Evolutionary conservation across 108 stramenopile species (phyloP).

Genomic region (Skeletonema potamos): DNA sequence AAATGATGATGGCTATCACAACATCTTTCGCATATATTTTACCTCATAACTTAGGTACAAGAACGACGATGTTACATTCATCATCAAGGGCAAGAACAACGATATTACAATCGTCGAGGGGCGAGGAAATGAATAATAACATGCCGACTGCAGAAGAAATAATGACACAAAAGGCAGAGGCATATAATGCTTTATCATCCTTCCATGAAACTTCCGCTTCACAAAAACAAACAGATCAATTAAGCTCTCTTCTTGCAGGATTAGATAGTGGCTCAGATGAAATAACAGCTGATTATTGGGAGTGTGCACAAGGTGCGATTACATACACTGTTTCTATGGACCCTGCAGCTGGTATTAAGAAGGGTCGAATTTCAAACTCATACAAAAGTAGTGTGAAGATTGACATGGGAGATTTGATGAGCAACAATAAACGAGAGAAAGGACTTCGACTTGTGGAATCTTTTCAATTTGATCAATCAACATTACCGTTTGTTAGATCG

Average conservation of each 20-base stretch:
- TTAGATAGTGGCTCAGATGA: not conserved
- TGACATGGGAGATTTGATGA: constrained; percentile 21
- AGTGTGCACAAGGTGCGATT: constrained; percentile 58
- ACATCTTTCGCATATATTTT: not conserved
- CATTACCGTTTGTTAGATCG: constrained; percentile 40
- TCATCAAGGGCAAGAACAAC: not conserved
- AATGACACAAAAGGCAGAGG: constrained; percentile 38
- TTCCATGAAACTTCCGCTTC: constrained; percentile 35
- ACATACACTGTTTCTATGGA: constrained; percentile 69
- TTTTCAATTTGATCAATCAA: constrained; percentile 9
- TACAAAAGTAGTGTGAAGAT: constrained; percentile 57
- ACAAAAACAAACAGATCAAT: not conserved
- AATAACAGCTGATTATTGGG: constrained; percentile 21
- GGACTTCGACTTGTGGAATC: constrained; percentile 35
- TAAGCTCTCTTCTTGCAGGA: not conserved
- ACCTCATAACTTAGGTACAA: not conserved
- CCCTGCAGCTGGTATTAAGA: constrained; percentile 68
- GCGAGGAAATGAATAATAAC: not conserved
- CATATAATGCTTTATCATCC: constrained; percentile 36
- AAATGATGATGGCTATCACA: not conserved
- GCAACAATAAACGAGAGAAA: not conserved
- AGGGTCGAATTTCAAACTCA: constrained; percentile 46
- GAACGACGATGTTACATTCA: not conserved
- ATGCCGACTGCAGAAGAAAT: constrained; percentile 31
- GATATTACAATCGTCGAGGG: not conserved